These are phyloP conservation scores for Fusarium sp. DNA, from an alignment of 2,329 filamentous ascomycete species.

Conservation along the genomic window DNA sequence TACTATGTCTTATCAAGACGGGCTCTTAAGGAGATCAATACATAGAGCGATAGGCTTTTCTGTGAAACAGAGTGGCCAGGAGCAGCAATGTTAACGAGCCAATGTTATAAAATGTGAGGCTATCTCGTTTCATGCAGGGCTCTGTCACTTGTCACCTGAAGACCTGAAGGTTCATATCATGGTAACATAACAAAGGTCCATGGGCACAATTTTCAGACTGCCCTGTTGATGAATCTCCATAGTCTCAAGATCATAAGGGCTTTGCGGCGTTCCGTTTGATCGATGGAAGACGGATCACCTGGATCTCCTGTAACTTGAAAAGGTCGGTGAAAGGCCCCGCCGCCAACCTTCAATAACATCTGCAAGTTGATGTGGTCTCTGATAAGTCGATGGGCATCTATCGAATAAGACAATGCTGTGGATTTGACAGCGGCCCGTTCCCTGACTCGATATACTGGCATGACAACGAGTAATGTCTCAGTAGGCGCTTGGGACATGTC, in stretches of 20 bases:
- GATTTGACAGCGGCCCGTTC: conserved; percentile 23
- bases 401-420: conserved; percentile 17
- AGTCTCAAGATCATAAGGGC: background rate
- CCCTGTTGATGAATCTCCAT: background rate
- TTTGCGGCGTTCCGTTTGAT: background rate
- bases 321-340: background rate
- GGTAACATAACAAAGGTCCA: background rate
- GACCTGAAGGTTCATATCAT: conserved; percentile 1
- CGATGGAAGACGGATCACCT: background rate
- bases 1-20: background rate
- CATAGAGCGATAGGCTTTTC: conserved; percentile 1
- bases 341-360: background rate
- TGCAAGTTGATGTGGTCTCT: background rate
- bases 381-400: conserved; percentile 15
- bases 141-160: background rate
- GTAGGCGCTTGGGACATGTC: background rate
- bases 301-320: background rate
- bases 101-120: conserved; percentile 18
- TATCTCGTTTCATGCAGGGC: conserved; percentile 16
- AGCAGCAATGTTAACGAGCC: background rate
- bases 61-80: background rate
- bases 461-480: conserved; percentile 5
- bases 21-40: conserved; percentile 19
- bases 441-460: conserved; percentile 12
- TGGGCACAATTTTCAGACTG: background rate